Evolutionary conservation across 148 eudicot genomes (phyloP), one percentile per base, ranked within the genome.

Genomic region (Pharnaceum exiguum): DNA sequence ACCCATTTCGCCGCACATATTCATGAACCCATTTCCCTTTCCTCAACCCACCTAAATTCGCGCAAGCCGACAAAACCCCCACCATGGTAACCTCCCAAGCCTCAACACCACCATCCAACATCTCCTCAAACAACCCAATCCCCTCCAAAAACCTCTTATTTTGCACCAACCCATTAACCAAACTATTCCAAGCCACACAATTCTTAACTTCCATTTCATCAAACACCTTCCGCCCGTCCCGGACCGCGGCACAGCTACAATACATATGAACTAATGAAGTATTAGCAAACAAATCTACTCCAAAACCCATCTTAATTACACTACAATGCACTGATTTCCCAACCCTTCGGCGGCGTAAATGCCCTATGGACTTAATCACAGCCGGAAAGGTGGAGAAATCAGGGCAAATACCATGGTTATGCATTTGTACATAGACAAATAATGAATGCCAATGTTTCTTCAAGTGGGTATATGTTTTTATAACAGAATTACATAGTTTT

Each of bases 211-310:
- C 40, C 69, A 72, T 71, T 74, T 72, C 74, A 13, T 66, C 86
- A 47, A 81, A 81, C 86, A 81, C 36, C 3, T 27, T 57, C 33
- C 46, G 38, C 11, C 80, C 80, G 66, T 67, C 76, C n/a, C 55
- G 70, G 62, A 56, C 25, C 11, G 64, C 60, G 61, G 15, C 28
- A 55, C 63, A 72, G 65, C 19, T 21, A 32, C 77, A 70, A 60
- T 77, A 81, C 80, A 81, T 62, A 55, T 77, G 80, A 62, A 77
- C 62, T 50, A 71, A 60, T 10, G 87, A 53, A 47, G 78, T 78
- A 38, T 76, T 70, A 16, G 70, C 79, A 75, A 43, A 73, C 52
- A 75, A 71, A 46, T 78, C 72, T 11, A 32, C 47, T 22, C 63
- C 60, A 32, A 78, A 52, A 16, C 87, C 87, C 71, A 67, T 74